phyloP scores from a whole-genome alignment of 2,329 filamentous ascomycete genomes.

The Phialocephala sp. region DNA sequence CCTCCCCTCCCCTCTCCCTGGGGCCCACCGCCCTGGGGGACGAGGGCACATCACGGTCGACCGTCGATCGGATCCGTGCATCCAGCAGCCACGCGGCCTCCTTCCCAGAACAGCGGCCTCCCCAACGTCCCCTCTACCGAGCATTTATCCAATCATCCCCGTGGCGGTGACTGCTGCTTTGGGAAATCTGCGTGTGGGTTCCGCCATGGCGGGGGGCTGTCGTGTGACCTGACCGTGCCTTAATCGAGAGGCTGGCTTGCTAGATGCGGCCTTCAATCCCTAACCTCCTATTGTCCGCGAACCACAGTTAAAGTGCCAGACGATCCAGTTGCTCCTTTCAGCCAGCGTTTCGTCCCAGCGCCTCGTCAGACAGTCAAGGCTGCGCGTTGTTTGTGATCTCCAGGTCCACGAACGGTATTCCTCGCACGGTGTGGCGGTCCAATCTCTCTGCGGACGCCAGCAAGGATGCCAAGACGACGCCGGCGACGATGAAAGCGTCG shows the following conservation, averaged over 20 bases:
- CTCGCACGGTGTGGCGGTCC: too few relatives aligned
- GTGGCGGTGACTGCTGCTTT: background rate
- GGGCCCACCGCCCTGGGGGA: too few relatives aligned
- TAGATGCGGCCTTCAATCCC: background rate
- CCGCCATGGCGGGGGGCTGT: background rate
- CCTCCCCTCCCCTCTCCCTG: too few relatives aligned
- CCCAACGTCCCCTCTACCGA: too few relatives aligned
- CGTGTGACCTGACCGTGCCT: background rate
- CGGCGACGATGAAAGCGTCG: background rate
- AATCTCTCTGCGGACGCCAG: background rate
- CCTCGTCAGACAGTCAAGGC: background rate
- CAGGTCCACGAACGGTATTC: too few relatives aligned
- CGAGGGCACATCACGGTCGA: too few relatives aligned
- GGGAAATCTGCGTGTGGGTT: background rate
- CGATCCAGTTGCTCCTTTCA: background rate
- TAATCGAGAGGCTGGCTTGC: background rate
- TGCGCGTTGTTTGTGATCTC: too few relatives aligned
- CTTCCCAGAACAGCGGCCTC: background rate
- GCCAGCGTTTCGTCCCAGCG: slow-evolving; percentile 1
- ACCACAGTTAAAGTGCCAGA: background rate
- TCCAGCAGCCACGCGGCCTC: slow-evolving; percentile 5
- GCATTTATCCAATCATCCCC: too few relatives aligned
- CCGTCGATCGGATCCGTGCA: background rate
- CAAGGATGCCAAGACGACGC: background rate
- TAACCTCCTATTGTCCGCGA: background rate